A percentile compares a stretch with the other conserved stretches of the same genome.
Evolutionary conservation across 306 rosid genomes (phyloP).

Genomic region (Cucumis sativus): DNA sequence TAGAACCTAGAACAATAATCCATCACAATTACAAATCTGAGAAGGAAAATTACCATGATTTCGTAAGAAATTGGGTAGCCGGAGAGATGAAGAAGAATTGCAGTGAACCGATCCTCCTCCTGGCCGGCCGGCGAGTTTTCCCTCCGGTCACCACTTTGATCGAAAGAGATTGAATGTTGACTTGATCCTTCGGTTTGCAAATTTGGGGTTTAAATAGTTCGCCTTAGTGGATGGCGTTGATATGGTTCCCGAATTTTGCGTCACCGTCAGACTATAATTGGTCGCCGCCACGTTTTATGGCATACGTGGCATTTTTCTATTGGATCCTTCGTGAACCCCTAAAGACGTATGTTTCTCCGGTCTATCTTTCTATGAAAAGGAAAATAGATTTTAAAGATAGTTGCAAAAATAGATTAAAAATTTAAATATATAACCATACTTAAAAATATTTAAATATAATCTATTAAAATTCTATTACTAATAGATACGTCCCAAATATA

Average conservation of each 20-base stretch:
- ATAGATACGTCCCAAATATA: no score
- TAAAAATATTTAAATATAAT: no score
- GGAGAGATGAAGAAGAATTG: neutral
- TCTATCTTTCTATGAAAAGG: no score
- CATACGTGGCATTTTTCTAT: slow-evolving; percentile 5
- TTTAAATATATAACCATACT: no score
- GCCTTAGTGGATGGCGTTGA: neutral
- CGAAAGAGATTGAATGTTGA: neutral
- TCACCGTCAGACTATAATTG: neutral
- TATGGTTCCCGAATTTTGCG: neutral
- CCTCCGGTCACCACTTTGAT: neutral
- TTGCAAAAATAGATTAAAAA: no score
- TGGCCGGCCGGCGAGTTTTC: slow-evolving; percentile 6
- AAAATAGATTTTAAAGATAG: no score
- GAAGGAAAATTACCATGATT: slow-evolving; percentile 19
- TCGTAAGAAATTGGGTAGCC: slow-evolving; percentile 2
- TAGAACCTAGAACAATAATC: neutral
- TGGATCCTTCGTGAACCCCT: neutral
- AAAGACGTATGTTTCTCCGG: no score
- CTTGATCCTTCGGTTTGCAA: neutral
- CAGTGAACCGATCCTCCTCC: neutral
- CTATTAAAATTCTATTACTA: no score
- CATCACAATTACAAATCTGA: neutral
- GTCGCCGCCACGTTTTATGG: neutral
- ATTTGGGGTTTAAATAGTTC: neutral